Evolutionary conservation across 2,329 filamentous ascomycete genomes (phyloP).

Genomic region (Botryotinia narcissicola): DNA sequence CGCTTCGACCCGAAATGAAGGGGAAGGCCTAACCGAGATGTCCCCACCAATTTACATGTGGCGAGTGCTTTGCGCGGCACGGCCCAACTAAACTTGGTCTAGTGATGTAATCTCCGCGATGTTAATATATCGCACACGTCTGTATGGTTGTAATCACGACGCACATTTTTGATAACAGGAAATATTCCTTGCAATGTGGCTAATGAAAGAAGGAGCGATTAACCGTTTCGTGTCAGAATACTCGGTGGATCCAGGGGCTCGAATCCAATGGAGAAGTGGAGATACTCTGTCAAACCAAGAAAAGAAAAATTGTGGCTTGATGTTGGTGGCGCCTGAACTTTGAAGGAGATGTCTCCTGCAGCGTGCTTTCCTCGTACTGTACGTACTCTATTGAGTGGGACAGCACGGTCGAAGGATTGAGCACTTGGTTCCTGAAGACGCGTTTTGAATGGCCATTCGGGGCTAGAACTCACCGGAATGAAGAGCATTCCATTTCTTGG

Average conservation of each 20-base stretch:
- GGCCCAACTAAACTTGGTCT: slow-evolving; percentile 53
- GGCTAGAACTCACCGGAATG: neutral
- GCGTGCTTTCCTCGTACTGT: neutral
- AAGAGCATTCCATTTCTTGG: neutral
- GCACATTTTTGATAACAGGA: slow-evolving; percentile 8
- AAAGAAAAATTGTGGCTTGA: slow-evolving; percentile 5
- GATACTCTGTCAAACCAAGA: neutral
- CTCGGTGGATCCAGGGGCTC: neutral
- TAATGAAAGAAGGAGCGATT: neutral
- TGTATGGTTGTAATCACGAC: slow-evolving; percentile 4
- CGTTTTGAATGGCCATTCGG: neutral
- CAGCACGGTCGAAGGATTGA: neutral
- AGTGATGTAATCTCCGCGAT: slow-evolving; percentile 19
- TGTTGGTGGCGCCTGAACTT: neutral
- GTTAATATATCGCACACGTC: slow-evolving; percentile 9
- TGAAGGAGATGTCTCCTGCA: neutral
- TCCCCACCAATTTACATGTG: neutral
- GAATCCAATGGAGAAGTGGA: slow-evolving; percentile 1
- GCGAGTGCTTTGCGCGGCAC: slow-evolving; percentile 54
- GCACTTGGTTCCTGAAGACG: neutral
- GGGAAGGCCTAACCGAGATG: neutral
- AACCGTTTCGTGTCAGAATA: slow-evolving; percentile 5
- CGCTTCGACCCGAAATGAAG: slow-evolving; percentile 1
- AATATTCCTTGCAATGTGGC: slow-evolving; percentile 13
- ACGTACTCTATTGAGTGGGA: neutral